Base-by-base conservation (phyloP, 805 yeast species). In the Kodamaea kakaduensis region DNA sequence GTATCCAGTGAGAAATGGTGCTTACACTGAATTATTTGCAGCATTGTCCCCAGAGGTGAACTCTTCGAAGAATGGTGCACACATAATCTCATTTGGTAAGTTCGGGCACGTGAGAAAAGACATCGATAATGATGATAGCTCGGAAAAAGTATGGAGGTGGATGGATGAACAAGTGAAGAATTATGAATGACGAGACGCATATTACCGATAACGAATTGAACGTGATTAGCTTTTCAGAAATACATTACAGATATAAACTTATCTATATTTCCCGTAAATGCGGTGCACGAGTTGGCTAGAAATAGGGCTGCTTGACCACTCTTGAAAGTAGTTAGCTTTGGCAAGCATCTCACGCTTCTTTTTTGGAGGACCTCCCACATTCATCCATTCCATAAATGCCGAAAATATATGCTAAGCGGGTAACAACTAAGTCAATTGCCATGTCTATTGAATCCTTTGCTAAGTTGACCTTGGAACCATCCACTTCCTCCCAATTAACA, bases 401-500 rank as follows among this genome's bases (percentile, higher is more conserved):
- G 41, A 88, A 55, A 16, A 86, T 46, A 55, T 90, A 93, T 4
- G 97, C 96, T 62, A 87, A 58, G 48, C 98, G 72, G 27, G 94
- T 90, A 13, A 87, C 88, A 25, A 93, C 84, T 59, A 93, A 68
- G 56, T 93, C 98, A 28, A 85, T 73, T 10, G 97, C 97, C 98
- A 93, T 93, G 40, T 74, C 78, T 41, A 93, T 77, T 37, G 90
- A 80, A 59, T 90, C 98, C 45, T 84, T 72, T 6, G 97, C 96
- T 40, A 93, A 69, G 51, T 82, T 96, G 59, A 93, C 83, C 60
- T 93, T 93, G 27, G 95, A 84, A 0, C 98, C 98, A 48, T 76
- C 94, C 29, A 93, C 93, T 60, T 93, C 98, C 59, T 88, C 96
- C 98, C 98, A 93, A 41, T 83, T 83, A 25, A 93, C 86, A 7